phyloP scores from a whole-genome alignment of 306 rosid genomes.

The Medicago truncatula region DNA sequence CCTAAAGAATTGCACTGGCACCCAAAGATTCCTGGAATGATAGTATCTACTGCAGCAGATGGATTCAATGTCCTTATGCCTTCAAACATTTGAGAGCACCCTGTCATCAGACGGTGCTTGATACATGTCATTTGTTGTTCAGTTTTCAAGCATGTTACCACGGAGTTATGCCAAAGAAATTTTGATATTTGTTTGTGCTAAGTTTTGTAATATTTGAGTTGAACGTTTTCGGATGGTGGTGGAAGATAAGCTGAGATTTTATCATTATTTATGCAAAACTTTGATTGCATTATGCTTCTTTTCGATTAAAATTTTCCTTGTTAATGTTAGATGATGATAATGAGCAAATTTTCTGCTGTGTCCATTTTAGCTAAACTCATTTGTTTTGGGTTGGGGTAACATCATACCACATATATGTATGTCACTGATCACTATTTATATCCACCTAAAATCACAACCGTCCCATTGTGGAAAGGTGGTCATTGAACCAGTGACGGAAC shows the following conservation, averaged over 20 bases:
- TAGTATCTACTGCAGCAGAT: slow-evolving; percentile 90
- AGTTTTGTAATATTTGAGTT: slow-evolving; percentile 17
- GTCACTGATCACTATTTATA: too few relatives aligned
- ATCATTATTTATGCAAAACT: background rate
- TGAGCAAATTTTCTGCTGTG: too few relatives aligned
- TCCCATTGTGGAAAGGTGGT: too few relatives aligned
- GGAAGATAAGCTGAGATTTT: background rate
- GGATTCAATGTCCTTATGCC: slow-evolving; percentile 96
- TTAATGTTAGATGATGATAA: too few relatives aligned
- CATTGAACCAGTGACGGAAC: too few relatives aligned
- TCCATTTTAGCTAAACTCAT: too few relatives aligned
- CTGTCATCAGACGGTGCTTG: slow-evolving; percentile 46
- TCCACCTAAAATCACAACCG: too few relatives aligned
- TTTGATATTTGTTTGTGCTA: background rate
- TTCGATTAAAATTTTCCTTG: too few relatives aligned
- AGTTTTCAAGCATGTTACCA: too few relatives aligned
- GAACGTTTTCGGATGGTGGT: background rate
- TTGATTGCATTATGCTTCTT: background rate
- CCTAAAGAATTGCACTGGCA: slow-evolving; percentile 97
- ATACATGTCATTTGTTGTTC: too few relatives aligned
- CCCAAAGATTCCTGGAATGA: slow-evolving; percentile 93
- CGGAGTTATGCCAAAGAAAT: background rate
- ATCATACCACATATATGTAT: too few relatives aligned
- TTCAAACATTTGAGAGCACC: slow-evolving; percentile 77
- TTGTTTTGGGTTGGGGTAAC: too few relatives aligned